A percentile compares a stretch with the other conserved stretches of the same genome.
Conservation (phyloP, 1,284 basidiomycete species). For the Leccinum pachyderme region DNA sequence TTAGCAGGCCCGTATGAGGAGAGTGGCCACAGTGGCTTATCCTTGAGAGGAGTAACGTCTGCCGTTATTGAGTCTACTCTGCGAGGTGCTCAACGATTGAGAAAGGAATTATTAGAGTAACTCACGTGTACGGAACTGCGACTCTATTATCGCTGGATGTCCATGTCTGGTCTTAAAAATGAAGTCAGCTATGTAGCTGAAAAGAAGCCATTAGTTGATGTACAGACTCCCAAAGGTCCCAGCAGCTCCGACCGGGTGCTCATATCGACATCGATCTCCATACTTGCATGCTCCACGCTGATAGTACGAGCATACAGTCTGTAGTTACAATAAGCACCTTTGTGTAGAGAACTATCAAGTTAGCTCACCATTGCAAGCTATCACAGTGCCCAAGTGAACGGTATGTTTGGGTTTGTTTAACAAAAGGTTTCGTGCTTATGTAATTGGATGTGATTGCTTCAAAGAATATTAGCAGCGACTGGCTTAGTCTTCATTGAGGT, state of each 20-base stretch:
- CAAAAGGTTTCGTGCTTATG: slow-evolving; percentile 14
- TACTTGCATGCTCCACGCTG: slow-evolving; percentile 69
- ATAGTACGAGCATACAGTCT: slow-evolving; percentile 58
- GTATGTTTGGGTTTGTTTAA: slow-evolving; percentile 15
- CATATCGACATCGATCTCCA: slow-evolving; percentile 65
- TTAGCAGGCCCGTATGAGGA: slow-evolving; percentile 81
- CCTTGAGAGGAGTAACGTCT: slow-evolving; percentile 58
- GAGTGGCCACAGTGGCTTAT: slow-evolving; percentile 81
- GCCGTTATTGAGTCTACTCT: slow-evolving; percentile 59
- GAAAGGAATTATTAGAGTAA: slow-evolving; percentile 12
- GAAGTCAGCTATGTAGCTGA: slow-evolving; percentile 12
- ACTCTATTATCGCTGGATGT: slow-evolving; percentile 26
- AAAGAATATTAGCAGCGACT: too few relatives aligned
- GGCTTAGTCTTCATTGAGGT: background rate
- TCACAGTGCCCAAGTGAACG: background rate
- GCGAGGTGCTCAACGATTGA: slow-evolving; percentile 10
- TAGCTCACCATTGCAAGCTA: slow-evolving; percentile 20
- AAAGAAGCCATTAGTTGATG: slow-evolving; percentile 4
- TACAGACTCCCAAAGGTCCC: slow-evolving; percentile 39
- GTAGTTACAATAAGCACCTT: slow-evolving; percentile 7
- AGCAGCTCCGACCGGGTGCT: slow-evolving; percentile 49
- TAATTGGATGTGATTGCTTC: background rate
- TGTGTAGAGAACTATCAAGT: too few relatives aligned
- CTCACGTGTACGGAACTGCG: slow-evolving; percentile 44
- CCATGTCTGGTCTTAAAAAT: slow-evolving; percentile 45